Conservation (phyloP, 345 rosid species). For the Bruguiera gymnorhiza region DNA sequence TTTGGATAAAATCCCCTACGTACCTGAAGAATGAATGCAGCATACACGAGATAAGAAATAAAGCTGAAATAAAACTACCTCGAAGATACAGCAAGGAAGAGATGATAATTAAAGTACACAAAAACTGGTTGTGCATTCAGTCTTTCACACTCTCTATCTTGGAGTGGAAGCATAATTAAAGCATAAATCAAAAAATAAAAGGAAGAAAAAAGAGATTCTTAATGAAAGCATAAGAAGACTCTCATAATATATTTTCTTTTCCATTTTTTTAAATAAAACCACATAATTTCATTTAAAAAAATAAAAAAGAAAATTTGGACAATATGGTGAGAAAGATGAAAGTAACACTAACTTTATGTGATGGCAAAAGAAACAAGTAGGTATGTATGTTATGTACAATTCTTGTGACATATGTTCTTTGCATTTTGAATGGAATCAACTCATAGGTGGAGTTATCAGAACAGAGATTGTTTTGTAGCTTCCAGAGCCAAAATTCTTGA, state of each 20-base stretch:
- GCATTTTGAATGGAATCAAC: background rate
- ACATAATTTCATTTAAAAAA: no score
- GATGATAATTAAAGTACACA: background rate
- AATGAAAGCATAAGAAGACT: background rate
- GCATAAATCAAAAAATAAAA: background rate
- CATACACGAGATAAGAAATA: constrained; percentile 15
- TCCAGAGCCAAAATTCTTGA: constrained; percentile 5
- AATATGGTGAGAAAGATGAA: no score
- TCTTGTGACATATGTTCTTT: background rate
- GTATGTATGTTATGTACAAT: background rate
- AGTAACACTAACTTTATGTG: background rate
- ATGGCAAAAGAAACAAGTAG: constrained; percentile 3
- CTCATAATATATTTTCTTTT: no score
- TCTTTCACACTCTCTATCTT: background rate
- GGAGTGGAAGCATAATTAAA: no score
- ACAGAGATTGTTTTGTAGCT: constrained; percentile 5
- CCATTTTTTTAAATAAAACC: no score
- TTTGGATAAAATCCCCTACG: constrained; percentile 50
- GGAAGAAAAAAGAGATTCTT: background rate
- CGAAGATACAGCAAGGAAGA: background rate
- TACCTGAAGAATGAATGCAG: constrained; percentile 41
- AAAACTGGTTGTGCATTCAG: background rate
- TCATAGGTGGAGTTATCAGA: background rate
- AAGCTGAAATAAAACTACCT: constrained; percentile 5
- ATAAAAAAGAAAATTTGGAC: no score